Percentiles rank a stretch among this genome's conserved stretches.
phyloP scores from a whole-genome alignment of 1,284 basidiomycete genomes.

The Pseudozyma hubeiensis region DNA sequence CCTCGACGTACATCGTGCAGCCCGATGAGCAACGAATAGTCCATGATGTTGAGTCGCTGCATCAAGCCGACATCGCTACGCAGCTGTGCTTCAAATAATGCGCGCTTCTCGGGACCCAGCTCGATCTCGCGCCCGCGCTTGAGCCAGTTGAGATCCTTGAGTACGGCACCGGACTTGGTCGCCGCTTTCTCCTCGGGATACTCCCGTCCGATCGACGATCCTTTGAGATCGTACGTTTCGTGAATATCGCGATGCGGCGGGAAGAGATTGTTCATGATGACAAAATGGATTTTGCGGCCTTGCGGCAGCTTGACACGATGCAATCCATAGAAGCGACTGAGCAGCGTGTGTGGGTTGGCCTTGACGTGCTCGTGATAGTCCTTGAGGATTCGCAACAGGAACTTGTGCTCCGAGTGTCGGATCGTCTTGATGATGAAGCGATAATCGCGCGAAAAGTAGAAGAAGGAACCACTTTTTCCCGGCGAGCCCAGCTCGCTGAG shows the following conservation, averaged over 20 bases:
- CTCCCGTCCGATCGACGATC: slow-evolving; percentile 87
- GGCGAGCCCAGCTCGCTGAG: slow-evolving; percentile 97
- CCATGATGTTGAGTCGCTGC: slow-evolving; percentile 88
- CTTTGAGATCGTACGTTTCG: slow-evolving; percentile 97
- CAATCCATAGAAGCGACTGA: slow-evolving; percentile 94
- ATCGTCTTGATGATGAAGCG: slow-evolving; percentile 99
- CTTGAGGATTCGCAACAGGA: slow-evolving; percentile 84
- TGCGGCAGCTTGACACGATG: slow-evolving; percentile 95
- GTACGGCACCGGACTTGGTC: slow-evolving; percentile 83
- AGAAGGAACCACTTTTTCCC: slow-evolving; percentile 97
- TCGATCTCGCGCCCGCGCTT: slow-evolving; percentile 81
- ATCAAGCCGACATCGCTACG: slow-evolving; percentile 86
- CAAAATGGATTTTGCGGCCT: slow-evolving; percentile 96
- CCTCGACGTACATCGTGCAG: slow-evolving; percentile 92
- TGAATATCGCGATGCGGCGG: slow-evolving; percentile 96
- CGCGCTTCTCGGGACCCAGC: slow-evolving; percentile 92
- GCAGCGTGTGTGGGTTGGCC: slow-evolving; percentile 89
- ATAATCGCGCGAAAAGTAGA: slow-evolving; percentile 98
- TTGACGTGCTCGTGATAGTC: slow-evolving; percentile 89
- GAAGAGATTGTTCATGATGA: slow-evolving; percentile 99
- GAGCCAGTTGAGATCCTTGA: slow-evolving; percentile 98
- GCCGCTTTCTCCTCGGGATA: slow-evolving; percentile 86
- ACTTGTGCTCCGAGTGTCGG: slow-evolving; percentile 92
- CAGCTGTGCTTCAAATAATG: slow-evolving; percentile 88
- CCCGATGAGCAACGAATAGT: slow-evolving; percentile 93